These are phyloP conservation scores for Avicennia marina DNA, from an alignment of 257 asterid species.

Conservation along the genomic window DNA sequence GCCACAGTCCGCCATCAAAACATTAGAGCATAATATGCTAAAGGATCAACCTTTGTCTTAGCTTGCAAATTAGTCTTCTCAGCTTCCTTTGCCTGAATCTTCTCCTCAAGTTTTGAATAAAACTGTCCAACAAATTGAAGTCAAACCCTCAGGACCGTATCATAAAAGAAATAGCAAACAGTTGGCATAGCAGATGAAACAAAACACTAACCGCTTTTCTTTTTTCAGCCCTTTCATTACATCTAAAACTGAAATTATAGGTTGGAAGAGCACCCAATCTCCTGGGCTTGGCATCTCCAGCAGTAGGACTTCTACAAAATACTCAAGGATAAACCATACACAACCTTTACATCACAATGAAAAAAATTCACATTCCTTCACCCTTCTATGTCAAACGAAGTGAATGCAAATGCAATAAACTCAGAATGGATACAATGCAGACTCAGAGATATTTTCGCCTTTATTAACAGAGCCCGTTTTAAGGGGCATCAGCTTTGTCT, in stretches of 20 bases:
- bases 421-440: constrained; percentile 46
- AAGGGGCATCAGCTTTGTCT: constrained; percentile 35
- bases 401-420: constrained; percentile 1
- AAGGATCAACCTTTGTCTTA: constrained; percentile 53
- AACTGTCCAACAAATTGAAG: constrained; percentile 43
- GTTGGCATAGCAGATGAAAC: not conserved
- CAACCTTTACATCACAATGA: not conserved
- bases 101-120: constrained; percentile 87
- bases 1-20: not conserved
- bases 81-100: constrained; percentile 85
- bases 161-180: not conserved
- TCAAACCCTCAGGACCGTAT: constrained; percentile 12
- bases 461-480: constrained; percentile 32
- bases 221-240: constrained; percentile 95
- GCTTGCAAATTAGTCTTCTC: constrained; percentile 77
- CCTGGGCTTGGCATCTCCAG: constrained; percentile 60
- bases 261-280: constrained; percentile 70
- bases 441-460: constrained; percentile 35
- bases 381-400: constrained; percentile 9
- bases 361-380: not conserved
- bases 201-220: constrained; percentile 72
- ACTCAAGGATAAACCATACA: constrained; percentile 44
- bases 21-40: constrained; percentile 1
- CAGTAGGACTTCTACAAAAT: constrained; percentile 52
- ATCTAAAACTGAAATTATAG: constrained; percentile 76